These are phyloP conservation scores for Ustilago hordei DNA, from an alignment of 1,284 basidiomycete genomes.

Conservation along the genomic window DNA sequence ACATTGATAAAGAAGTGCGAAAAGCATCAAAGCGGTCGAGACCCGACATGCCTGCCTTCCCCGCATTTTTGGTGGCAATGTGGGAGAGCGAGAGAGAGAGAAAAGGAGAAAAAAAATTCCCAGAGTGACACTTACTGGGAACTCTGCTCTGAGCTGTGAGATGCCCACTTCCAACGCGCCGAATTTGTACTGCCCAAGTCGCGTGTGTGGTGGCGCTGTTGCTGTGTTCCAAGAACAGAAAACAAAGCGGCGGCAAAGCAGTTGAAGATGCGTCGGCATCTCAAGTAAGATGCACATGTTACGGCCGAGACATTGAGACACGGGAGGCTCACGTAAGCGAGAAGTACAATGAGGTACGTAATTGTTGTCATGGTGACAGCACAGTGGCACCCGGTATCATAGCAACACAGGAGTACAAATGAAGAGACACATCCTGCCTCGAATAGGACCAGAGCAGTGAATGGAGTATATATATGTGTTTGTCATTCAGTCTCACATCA, in stretches of 20 bases:
- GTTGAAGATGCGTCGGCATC: too few relatives aligned
- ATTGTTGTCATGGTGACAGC: too few relatives aligned
- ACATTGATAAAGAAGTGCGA: neutral
- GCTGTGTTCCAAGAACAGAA: neutral
- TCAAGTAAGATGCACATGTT: too few relatives aligned
- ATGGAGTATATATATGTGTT: too few relatives aligned
- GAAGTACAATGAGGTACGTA: too few relatives aligned
- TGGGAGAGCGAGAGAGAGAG: neutral
- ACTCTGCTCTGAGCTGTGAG: neutral
- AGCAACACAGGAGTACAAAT: too few relatives aligned
- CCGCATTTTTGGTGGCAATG: conserved; percentile 34
- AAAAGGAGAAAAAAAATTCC: neutral
- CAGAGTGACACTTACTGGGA: neutral
- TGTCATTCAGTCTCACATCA: too few relatives aligned
- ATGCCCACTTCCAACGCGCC: neutral
- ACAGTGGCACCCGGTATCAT: too few relatives aligned
- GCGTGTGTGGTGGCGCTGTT: conserved; percentile 20
- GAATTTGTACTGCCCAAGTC: conserved; percentile 6
- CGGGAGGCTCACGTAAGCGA: too few relatives aligned
- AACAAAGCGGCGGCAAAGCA: neutral
- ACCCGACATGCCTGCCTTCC: conserved; percentile 17
- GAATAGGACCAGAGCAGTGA: too few relatives aligned
- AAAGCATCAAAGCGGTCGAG: neutral
- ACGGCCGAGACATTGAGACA: too few relatives aligned
- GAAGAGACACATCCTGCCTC: too few relatives aligned